phyloP scores from a whole-genome alignment of 257 asterid species.

The Nicotiana tomentosiformis region DNA sequence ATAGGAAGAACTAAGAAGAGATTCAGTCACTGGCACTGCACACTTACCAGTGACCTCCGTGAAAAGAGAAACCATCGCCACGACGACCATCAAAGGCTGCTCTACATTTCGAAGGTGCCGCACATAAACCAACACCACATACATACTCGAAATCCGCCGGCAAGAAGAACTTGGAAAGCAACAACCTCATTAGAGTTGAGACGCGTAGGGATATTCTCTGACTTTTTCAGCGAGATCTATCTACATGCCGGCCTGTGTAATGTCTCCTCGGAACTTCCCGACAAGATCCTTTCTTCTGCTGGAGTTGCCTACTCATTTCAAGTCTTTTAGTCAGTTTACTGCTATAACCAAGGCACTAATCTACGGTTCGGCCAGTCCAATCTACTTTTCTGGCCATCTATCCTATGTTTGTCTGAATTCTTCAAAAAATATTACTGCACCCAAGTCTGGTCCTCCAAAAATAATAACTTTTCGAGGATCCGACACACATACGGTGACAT shows the following conservation, averaged over 20 bases:
- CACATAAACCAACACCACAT: background rate
- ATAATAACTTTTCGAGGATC: no score
- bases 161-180: background rate
- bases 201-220: background rate
- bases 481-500: no score
- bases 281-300: no score
- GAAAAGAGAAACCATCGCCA: background rate
- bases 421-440: no score
- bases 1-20: background rate
- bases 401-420: no score
- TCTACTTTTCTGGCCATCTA: background rate
- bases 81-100: background rate
- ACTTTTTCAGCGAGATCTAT: background rate
- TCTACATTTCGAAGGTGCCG: background rate
- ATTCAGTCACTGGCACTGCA: background rate
- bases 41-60: background rate
- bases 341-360: background rate
- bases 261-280: background rate
- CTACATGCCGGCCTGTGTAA: background rate
- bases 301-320: background rate
- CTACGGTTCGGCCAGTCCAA: background rate
- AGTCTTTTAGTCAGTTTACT: background rate
- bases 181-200: background rate
- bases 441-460: no score
- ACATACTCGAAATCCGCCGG: background rate